phyloP scores from a whole-genome alignment of 139 green algal species.

The Mesotaenium endlicherianum region DNA sequence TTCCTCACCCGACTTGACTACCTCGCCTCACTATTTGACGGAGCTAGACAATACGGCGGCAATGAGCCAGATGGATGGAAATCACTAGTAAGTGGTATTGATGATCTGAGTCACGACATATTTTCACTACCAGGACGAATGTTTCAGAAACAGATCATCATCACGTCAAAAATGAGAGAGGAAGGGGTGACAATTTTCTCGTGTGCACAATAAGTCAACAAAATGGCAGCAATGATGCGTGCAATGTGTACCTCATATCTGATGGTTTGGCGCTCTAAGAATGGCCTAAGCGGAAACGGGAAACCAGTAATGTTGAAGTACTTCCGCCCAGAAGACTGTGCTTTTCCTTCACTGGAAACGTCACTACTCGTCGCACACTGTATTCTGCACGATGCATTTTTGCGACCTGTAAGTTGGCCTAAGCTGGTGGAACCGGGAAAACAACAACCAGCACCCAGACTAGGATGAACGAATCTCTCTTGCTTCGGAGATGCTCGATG shows the following conservation, averaged over 20 bases:
- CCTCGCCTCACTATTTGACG: background rate
- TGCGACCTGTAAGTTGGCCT: too few species aligned
- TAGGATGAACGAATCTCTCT: too few species aligned
- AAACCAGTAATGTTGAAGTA: slow-evolving; percentile 75
- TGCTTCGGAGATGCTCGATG: too few species aligned
- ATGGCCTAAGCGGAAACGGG: slow-evolving; percentile 82
- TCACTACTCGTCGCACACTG: too few species aligned
- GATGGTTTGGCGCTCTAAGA: slow-evolving; percentile 67
- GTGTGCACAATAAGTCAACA: background rate
- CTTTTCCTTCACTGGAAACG: too few species aligned
- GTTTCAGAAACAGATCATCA: background rate
- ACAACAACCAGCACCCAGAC: too few species aligned
- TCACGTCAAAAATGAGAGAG: background rate
- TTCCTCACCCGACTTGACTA: background rate
- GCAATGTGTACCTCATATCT: slow-evolving; percentile 63
- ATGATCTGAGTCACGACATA: background rate
- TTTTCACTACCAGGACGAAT: background rate
- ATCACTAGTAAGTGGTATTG: background rate
- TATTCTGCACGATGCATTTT: too few species aligned
- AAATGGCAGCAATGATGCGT: background rate
- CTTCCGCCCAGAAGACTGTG: background rate
- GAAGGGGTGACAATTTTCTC: background rate
- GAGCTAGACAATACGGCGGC: background rate
- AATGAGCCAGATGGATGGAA: background rate
- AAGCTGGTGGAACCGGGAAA: too few species aligned